Evolutionary conservation across 1,284 basidiomycete genomes (phyloP).

Genomic region (Salmacisia buchloeana): DNA sequence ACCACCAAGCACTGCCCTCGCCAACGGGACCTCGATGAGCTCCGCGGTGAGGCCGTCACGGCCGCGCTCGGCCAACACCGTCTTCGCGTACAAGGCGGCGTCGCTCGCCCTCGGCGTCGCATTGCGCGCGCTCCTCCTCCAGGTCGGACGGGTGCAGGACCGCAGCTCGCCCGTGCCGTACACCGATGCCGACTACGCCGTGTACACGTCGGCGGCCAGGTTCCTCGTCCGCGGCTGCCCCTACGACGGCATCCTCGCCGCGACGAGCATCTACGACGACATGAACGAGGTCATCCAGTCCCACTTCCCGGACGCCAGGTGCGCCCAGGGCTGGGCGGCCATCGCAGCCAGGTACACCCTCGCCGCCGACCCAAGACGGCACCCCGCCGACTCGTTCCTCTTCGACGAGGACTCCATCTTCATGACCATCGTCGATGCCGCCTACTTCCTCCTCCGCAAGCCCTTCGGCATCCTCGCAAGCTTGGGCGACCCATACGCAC

Average conservation of each 20-base stretch:
- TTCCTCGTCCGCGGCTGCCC: constrained; percentile 32
- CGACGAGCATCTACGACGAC: background rate
- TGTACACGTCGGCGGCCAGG: constrained; percentile 81
- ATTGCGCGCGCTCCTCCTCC: constrained; percentile 66
- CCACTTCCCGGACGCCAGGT: background rate
- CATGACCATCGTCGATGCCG: constrained; percentile 19
- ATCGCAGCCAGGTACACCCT: background rate
- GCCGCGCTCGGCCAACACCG: constrained; percentile 5
- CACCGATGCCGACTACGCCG: constrained; percentile 93
- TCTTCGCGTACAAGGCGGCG: constrained; percentile 7
- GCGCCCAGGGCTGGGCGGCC: background rate
- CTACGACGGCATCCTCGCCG: constrained; percentile 23
- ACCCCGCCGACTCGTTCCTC: background rate
- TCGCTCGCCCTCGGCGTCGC: constrained; percentile 55
- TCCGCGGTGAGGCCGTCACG: too few species aligned
- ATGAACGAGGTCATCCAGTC: background rate
- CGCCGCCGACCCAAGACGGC: background rate
- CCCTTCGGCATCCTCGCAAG: constrained; percentile 32
- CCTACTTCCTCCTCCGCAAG: constrained; percentile 27
- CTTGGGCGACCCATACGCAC: constrained; percentile 72
- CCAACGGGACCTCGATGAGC: too few species aligned
- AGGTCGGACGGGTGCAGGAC: constrained; percentile 85
- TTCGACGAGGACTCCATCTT: constrained; percentile 14
- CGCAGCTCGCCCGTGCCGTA: constrained; percentile 77
- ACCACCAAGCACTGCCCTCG: too few species aligned